A percentile compares a stretch with the other conserved stretches of the same genome.
phyloP scores from a whole-genome alignment of 164 flowering plant genomes.

The Macadamia tetraphylla region DNA sequence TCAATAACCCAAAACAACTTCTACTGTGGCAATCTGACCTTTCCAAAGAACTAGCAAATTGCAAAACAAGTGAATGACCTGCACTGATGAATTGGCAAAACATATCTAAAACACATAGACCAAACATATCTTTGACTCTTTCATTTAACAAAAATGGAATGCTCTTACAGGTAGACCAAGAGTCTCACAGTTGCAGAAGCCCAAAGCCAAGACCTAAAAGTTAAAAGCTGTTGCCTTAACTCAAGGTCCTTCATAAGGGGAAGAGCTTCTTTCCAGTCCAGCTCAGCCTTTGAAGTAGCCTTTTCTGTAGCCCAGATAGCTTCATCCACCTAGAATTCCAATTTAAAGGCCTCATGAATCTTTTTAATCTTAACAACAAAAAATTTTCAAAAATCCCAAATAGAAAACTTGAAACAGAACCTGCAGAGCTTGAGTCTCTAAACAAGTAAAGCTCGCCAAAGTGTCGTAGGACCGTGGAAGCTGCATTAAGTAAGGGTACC shows the following conservation, averaged over 20 bases:
- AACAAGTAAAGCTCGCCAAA: conserved; percentile 50
- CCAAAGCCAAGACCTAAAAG: conserved; percentile 88
- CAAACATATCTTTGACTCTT: neutral
- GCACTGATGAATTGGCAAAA: neutral
- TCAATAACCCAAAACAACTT: too few relatives aligned
- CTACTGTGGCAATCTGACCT: too few relatives aligned
- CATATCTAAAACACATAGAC: neutral
- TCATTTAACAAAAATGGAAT: neutral
- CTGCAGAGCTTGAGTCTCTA: conserved; percentile 73
- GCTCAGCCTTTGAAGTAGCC: conserved; percentile 48
- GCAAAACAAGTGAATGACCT: neutral
- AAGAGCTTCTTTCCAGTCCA: conserved; percentile 65
- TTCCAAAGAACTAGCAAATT: neutral
- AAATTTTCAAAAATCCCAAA: neutral
- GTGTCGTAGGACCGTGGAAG: conserved; percentile 59
- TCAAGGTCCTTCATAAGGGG: conserved; percentile 50
- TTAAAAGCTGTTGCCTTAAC: conserved; percentile 46
- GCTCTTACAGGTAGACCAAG: neutral
- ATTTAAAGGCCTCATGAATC: neutral
- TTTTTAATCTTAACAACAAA: neutral
- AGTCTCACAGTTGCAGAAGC: conserved; percentile 80
- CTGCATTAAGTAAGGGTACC: conserved; percentile 70
- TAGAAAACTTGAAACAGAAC: conserved; percentile 38
- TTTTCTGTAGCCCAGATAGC: conserved; percentile 79
- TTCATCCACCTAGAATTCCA: conserved; percentile 59